Percentiles rank a stretch among this genome's conserved stretches.
These are phyloP conservation scores for Pelargonium fulgidum DNA, from an alignment of 441 rosid species.

Conservation along the genomic window DNA sequence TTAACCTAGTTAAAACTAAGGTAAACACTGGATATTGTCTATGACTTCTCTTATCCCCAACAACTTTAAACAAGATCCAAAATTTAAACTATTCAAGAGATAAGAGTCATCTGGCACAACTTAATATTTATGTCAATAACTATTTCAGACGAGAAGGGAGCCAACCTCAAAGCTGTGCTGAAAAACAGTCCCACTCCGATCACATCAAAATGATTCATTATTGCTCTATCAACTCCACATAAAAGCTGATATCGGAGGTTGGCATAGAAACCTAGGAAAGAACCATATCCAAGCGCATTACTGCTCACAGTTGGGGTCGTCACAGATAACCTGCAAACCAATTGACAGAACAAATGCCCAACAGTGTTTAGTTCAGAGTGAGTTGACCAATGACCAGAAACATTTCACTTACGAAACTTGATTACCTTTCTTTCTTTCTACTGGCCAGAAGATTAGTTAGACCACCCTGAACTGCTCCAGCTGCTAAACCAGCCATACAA, in stretches of 20 bases:
- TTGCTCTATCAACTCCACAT: conserved; percentile 68
- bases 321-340: conserved; percentile 65
- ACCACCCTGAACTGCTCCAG: conserved; percentile 84
- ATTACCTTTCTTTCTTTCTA: conserved; percentile 72
- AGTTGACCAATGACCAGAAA: conserved; percentile 1
- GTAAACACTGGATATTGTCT: too few relatives aligned
- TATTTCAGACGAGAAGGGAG: conserved; percentile 12
- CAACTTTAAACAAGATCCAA: too few relatives aligned
- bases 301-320: conserved; percentile 64
- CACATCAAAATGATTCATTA: conserved; percentile 79
- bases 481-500: conserved; percentile 62
- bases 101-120: too few relatives aligned
- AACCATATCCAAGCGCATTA: conserved; percentile 80
- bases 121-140: neutral
- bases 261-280: conserved; percentile 85
- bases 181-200: conserved; percentile 82
- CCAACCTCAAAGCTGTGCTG: conserved; percentile 76
- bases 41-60: too few relatives aligned
- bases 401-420: neutral
- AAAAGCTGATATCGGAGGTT: conserved; percentile 82
- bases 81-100: too few relatives aligned
- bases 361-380: conserved; percentile 14
- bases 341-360: conserved; percentile 9
- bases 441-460: conserved; percentile 59
- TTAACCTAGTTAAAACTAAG: too few relatives aligned